phyloP scores from a whole-genome alignment of 441 rosid genomes.

The Aquilaria agallochum region DNA sequence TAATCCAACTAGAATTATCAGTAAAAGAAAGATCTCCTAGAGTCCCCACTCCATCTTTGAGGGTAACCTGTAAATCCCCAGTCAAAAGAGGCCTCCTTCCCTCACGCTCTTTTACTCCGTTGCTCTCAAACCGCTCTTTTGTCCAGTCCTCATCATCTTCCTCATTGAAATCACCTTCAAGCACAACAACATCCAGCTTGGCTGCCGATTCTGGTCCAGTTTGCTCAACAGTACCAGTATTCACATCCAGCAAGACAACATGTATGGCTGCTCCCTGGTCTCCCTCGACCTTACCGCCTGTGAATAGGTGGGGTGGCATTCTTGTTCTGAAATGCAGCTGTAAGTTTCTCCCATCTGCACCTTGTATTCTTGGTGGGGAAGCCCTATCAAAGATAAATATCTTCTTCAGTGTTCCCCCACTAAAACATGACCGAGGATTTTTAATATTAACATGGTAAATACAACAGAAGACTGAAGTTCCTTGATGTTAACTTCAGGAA shows the following conservation, averaged over 20 bases:
- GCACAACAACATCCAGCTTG: conserved; percentile 76
- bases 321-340: conserved; percentile 83
- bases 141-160: conserved; percentile 84
- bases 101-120: conserved; percentile 88
- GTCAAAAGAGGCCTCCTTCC: conserved; percentile 94
- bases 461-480: too few relatives aligned
- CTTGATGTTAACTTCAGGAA: too few relatives aligned
- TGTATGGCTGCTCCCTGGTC: conserved; percentile 93
- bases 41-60: conserved; percentile 96
- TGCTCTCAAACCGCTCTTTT: conserved; percentile 72
- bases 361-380: conserved; percentile 59
- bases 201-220: conserved; percentile 74
- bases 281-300: conserved; percentile 98
- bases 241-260: conserved; percentile 65
- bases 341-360: conserved; percentile 64
- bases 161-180: conserved; percentile 91
- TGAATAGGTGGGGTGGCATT: conserved; percentile 95
- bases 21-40: conserved; percentile 97
- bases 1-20: conserved; percentile 98
- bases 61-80: conserved; percentile 75
- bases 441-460: too few relatives aligned
- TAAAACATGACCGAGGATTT: too few relatives aligned
- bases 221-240: conserved; percentile 59
- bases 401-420: too few relatives aligned
- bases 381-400: conserved; percentile 30